These are phyloP conservation scores for Cercospora brassicicola DNA, from an alignment of 2,329 filamentous ascomycete species.

Conservation along the genomic window DNA sequence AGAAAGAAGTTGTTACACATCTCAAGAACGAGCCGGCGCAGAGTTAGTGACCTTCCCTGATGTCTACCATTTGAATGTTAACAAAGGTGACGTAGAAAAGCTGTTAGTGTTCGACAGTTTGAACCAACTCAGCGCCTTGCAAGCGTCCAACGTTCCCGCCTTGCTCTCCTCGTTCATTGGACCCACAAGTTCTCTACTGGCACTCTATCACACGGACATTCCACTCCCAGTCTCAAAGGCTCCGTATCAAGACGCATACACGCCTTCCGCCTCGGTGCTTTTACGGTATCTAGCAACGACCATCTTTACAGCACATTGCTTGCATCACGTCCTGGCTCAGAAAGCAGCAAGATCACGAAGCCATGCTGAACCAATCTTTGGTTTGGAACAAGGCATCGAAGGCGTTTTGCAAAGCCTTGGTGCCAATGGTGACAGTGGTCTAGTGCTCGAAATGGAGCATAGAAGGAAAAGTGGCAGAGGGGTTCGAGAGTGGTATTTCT, in stretches of 20 bases:
- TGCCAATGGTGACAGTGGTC: constrained; percentile 54
- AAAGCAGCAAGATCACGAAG: constrained; percentile 77
- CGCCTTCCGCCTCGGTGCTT: constrained; percentile 68
- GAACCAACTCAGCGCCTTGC: constrained; percentile 62
- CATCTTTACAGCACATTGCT: constrained; percentile 70
- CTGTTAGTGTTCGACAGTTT: constrained; percentile 80
- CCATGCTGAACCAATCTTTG: constrained; percentile 73
- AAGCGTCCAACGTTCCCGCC: constrained; percentile 63
- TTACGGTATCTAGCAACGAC: constrained; percentile 86
- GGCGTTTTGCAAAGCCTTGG: constrained; percentile 71
- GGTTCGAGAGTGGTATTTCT: constrained; percentile 67
- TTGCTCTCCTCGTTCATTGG: constrained; percentile 68
- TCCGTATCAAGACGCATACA: constrained; percentile 50
- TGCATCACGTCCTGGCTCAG: constrained; percentile 71
- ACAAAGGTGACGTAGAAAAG: constrained; percentile 49
- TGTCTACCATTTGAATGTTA: no score
- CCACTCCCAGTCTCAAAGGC: constrained; percentile 49
- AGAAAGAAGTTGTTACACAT: constrained; percentile 33
- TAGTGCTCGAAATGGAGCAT: constrained; percentile 84
- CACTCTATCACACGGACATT: constrained; percentile 80
- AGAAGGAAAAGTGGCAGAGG: constrained; percentile 77
- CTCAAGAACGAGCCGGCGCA: constrained; percentile 27
- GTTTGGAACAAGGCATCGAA: constrained; percentile 73
- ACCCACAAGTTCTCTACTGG: constrained; percentile 69
- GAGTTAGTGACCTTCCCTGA: constrained; percentile 17